Conservation (phyloP, 768 basidiomycete species). For the Pulveroboletus frians region DNA sequence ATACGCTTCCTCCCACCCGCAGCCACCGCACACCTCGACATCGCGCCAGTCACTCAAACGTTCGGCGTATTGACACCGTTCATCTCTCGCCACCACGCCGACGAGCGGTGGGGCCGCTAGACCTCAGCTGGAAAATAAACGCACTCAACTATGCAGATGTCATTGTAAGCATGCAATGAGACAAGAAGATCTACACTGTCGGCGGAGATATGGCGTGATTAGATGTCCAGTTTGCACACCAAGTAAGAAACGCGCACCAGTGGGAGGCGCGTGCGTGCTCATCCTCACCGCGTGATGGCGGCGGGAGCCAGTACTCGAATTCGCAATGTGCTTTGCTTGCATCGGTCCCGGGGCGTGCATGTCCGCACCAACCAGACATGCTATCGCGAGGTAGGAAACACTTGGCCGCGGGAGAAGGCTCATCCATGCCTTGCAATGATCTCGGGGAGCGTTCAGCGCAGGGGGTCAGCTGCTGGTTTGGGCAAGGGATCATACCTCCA, state of each 20-base stretch:
- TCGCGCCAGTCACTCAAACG: slow-evolving; percentile 12
- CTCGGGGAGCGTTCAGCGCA: too few species aligned
- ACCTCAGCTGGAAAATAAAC: background rate
- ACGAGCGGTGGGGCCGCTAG: background rate
- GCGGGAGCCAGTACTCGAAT: too few species aligned
- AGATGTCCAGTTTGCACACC: background rate
- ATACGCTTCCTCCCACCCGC: slow-evolving; percentile 19
- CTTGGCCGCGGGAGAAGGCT: background rate
- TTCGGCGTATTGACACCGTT: slow-evolving; percentile 4
- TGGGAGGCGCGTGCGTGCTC: too few species aligned
- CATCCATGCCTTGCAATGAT: background rate
- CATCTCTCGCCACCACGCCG: slow-evolving; percentile 4
- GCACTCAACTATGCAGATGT: background rate
- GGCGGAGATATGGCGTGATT: slow-evolving; percentile 17
- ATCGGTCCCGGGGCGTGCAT: too few species aligned
- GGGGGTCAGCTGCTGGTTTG: too few species aligned
- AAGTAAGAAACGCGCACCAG: background rate
- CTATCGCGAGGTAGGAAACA: background rate
- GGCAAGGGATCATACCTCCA: too few species aligned
- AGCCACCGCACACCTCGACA: slow-evolving; percentile 20
- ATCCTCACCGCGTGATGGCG: too few species aligned
- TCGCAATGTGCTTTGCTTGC: too few species aligned
- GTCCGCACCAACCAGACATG: background rate
- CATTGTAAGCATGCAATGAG: background rate
- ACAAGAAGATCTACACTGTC: slow-evolving; percentile 8